Conservation (phyloP, 2,329 filamentous ascomycete genomes). For the Cordyceps cateniannulata region DNA sequence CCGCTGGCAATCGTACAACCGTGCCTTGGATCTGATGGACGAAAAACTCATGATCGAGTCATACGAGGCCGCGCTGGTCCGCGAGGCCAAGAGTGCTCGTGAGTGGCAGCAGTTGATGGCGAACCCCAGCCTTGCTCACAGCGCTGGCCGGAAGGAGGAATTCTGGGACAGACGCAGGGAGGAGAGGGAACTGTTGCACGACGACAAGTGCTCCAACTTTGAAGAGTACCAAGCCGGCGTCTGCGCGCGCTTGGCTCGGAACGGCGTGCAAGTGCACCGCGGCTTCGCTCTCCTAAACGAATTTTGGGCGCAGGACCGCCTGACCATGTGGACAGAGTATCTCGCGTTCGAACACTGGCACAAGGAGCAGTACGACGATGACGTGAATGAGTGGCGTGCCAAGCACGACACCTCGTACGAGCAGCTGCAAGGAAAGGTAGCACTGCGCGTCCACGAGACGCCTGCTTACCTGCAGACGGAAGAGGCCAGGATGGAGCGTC, state of each 20-base stretch:
- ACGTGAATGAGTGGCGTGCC: not conserved
- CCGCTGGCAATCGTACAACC: not conserved
- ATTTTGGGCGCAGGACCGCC: slow-evolving; percentile 18
- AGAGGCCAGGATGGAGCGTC: not conserved
- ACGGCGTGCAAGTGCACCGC: not conserved
- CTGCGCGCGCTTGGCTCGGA: not conserved
- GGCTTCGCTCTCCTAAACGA: not conserved
- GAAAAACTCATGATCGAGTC: slow-evolving; percentile 66
- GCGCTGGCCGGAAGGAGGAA: not conserved
- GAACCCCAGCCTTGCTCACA: not conserved
- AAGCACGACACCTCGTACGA: not conserved
- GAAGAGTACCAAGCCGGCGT: not conserved
- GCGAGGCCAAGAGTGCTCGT: not conserved
- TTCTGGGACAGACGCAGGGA: not conserved
- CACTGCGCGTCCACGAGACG: not conserved
- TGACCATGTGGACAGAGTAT: slow-evolving; percentile 30
- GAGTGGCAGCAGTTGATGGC: not conserved
- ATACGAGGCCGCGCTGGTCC: not conserved
- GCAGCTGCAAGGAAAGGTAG: not conserved
- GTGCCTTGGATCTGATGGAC: slow-evolving; percentile 60
- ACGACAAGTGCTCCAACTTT: not conserved
- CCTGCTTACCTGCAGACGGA: not conserved
- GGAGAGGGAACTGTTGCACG: not conserved
- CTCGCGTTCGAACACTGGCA: slow-evolving; percentile 19
- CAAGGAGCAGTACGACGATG: slow-evolving; percentile 12